phyloP scores from a whole-genome alignment of 352 stramenopile species.

The Globisporangium emineosum region DNA sequence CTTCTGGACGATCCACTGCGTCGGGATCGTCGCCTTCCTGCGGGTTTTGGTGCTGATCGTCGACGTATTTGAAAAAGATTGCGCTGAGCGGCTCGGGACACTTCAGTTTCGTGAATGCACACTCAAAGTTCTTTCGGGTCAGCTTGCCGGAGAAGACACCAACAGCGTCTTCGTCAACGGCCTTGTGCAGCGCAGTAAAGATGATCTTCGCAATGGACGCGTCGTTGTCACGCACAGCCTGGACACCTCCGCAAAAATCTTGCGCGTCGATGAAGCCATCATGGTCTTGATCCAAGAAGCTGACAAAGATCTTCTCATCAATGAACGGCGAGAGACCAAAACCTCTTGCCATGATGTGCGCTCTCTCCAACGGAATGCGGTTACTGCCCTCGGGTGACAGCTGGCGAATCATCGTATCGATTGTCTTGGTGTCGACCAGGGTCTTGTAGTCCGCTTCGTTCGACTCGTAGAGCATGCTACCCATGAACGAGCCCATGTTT shows the following conservation, averaged over 20 bases:
- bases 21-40: neutral
- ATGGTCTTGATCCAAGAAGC: constrained; percentile 60
- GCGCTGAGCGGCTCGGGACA: constrained; percentile 51
- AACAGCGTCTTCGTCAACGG: constrained; percentile 29
- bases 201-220: constrained; percentile 62
- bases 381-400: constrained; percentile 45
- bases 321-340: constrained; percentile 66
- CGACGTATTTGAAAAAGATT: constrained; percentile 63
- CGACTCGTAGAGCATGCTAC: constrained; percentile 45
- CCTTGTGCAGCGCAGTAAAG: constrained; percentile 51
- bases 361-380: constrained; percentile 41
- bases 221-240: constrained; percentile 52
- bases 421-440: constrained; percentile 52
- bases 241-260: constrained; percentile 64
- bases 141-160: neutral
- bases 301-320: constrained; percentile 54
- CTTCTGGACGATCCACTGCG: neutral
- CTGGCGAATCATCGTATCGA: constrained; percentile 68
- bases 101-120: constrained; percentile 51
- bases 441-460: constrained; percentile 55
- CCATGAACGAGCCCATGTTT: constrained; percentile 70
- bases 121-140: constrained; percentile 34
- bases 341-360: constrained; percentile 48
- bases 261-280: constrained; percentile 74
- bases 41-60: constrained; percentile 32